These are phyloP conservation scores for Moesziomyces aphidis DNA, from an alignment of 1,284 basidiomycete species.

Conservation along the genomic window DNA sequence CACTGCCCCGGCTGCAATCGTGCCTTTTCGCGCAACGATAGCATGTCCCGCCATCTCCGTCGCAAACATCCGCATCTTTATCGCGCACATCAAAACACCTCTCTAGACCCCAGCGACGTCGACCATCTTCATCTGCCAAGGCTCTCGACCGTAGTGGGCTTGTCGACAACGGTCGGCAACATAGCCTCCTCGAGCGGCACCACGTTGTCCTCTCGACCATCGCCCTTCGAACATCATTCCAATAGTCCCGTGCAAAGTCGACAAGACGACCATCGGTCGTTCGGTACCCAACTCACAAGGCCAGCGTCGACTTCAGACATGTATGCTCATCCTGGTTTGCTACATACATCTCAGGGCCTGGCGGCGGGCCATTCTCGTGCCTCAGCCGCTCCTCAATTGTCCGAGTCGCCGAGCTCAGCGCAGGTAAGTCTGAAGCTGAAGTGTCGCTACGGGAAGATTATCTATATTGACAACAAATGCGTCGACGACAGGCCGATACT, in stretches of 20 bases:
- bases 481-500: conserved; percentile 1
- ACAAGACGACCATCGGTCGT: conserved; percentile 1
- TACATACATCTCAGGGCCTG: conserved; percentile 13
- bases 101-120: neutral
- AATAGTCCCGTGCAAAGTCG: conserved; percentile 7
- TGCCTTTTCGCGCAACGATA: conserved; percentile 45
- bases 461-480: neutral
- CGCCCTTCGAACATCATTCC: conserved; percentile 17
- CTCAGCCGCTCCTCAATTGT: neutral
- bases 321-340: conserved; percentile 6
- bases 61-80: conserved; percentile 45
- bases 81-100: conserved; percentile 12
- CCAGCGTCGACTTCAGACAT: neutral
- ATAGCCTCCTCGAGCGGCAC: conserved; percentile 9
- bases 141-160: neutral
- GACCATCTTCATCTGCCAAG: conserved; percentile 17
- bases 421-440: conserved; percentile 5
- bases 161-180: conserved; percentile 3
- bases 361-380: conserved; percentile 1
- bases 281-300: conserved; percentile 5
- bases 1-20: conserved; percentile 34
- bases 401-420: neutral
- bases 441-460: neutral
- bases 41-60: conserved; percentile 42
- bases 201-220: conserved; percentile 14